Evolutionary conservation across 1,284 basidiomycete species (phyloP), one percentile per base, ranked within the genome.

Genomic region (Athelia psychrophila): DNA sequence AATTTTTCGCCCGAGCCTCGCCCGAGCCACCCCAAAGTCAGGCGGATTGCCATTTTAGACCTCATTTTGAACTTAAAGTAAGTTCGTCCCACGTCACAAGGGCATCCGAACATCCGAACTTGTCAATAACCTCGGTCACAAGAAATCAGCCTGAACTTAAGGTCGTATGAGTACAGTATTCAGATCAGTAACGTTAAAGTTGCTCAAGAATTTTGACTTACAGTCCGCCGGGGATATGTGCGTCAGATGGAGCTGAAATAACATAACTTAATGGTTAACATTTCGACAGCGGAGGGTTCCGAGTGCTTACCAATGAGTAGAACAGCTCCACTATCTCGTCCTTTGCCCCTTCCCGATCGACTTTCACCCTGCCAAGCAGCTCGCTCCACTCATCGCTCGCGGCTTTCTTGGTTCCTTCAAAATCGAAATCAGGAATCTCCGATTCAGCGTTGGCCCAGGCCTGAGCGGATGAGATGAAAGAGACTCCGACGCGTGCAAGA

Each of bases 211-310:
- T 13, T 40, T n/a, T n/a, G n/a, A 62, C 78, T 60, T 57, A 81
- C 80, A 81, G 57, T 88, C 84, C 3, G 81, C 84, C 8, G 86
- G 86, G 2, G 80, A 79, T 36, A 88, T 81, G 61, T 86, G 84
- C 0, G 78, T 80, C 50, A 84, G 67, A 59, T 88, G 88, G 2
- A 87, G 64, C 80, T 81, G 47, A 13, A 53, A 27, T 23, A 23
- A 8, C 48, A 46, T 20, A 16, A 20, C 51, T 44, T 27, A 6
- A 22, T 42, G 8, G n/a, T 6, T 22, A n/a, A 5, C 6, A n/a
- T n/a, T 5, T 42, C 6, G 20, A 42, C 6, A 40, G 27, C 50
- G 45, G 10, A 48, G 13, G 13, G 27, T 5, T 30, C 6, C 27
- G 33, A 63, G n/a, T n/a, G n/a, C 70, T 53, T 50, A 79, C 77